phyloP scores from a whole-genome alignment of 805 yeast species.

The Sugiyamaella floridensis region DNA sequence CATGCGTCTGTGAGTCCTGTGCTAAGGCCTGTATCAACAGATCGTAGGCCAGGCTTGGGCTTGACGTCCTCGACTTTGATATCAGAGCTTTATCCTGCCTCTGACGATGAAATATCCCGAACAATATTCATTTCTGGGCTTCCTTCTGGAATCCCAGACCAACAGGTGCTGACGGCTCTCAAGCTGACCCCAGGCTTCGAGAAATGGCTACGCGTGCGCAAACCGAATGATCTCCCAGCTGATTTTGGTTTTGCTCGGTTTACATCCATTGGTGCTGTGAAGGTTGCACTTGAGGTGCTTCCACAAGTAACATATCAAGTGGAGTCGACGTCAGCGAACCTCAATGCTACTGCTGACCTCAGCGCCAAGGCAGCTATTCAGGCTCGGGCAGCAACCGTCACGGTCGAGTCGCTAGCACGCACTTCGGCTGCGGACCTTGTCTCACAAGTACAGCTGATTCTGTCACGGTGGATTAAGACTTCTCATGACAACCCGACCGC shows the following conservation, averaged over 20 bases:
- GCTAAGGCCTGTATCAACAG: neutral
- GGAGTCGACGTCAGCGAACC: neutral
- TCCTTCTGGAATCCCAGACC: constrained; percentile 15
- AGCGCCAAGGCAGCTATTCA: constrained; percentile 11
- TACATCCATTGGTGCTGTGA: constrained; percentile 10
- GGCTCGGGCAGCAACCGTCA: neutral
- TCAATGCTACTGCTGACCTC: constrained; percentile 7
- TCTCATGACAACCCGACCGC: neutral
- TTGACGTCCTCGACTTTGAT: neutral
- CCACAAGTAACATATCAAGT: constrained; percentile 8
- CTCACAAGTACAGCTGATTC: neutral
- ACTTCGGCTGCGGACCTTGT: constrained; percentile 1
- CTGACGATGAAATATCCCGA: constrained; percentile 15
- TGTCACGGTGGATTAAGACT: neutral
- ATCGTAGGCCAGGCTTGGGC: neutral
- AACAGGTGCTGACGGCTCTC: constrained; percentile 7
- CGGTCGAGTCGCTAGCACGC: neutral
- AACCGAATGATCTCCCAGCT: constrained; percentile 10
- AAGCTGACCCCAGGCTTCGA: constrained; percentile 17
- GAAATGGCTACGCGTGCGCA: constrained; percentile 11
- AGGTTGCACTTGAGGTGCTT: constrained; percentile 15
- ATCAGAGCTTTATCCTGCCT: constrained; percentile 9
- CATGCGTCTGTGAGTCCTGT: neutral
- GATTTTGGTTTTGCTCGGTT: constrained; percentile 19
- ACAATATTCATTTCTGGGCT: constrained; percentile 17